Evolutionary conservation across 805 yeast genomes (phyloP).

Genomic region (Schwanniomyces polymorphus): DNA sequence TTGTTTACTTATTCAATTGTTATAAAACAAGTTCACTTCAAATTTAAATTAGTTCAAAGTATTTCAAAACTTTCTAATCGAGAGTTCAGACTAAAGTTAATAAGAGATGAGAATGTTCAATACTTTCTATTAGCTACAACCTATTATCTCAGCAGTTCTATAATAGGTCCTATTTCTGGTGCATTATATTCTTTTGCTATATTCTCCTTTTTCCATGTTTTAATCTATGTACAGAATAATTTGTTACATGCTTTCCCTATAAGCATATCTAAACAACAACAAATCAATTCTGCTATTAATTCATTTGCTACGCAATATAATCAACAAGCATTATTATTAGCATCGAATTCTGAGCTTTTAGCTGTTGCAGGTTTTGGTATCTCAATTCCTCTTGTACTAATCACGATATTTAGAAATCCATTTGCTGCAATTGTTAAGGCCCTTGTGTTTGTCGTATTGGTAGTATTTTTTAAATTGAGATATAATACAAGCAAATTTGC

Average conservation of each 20-base stretch:
- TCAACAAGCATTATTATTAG: constrained; percentile 36
- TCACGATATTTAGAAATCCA: constrained; percentile 21
- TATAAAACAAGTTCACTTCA: constrained; percentile 55
- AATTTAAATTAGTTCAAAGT: constrained; percentile 22
- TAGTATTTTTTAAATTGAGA: constrained; percentile 36
- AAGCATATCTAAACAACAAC: constrained; percentile 25
- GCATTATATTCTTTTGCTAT: constrained; percentile 34
- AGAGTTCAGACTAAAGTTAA: constrained; percentile 14
- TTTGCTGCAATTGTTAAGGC: constrained; percentile 32
- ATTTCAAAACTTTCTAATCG: constrained; percentile 2
- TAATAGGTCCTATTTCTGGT: constrained; percentile 38
- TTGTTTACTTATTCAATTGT: constrained; percentile 64
- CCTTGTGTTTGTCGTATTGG: constrained; percentile 27
- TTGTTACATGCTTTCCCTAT: constrained; percentile 35
- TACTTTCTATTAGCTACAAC: constrained; percentile 33
- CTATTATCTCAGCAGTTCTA: constrained; percentile 27
- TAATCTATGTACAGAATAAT: constrained; percentile 38
- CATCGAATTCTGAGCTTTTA: constrained; percentile 34
- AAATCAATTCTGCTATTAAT: constrained; percentile 25
- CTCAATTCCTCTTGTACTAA: constrained; percentile 22
- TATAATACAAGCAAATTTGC: constrained; percentile 33
- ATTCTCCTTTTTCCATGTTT: constrained; percentile 36
- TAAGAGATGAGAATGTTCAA: constrained; percentile 43
- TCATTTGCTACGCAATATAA: constrained; percentile 30
- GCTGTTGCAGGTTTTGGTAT: constrained; percentile 19